Conservation (phyloP, 2,329 filamentous ascomycete species). For the Clarireedia monteithiana region DNA sequence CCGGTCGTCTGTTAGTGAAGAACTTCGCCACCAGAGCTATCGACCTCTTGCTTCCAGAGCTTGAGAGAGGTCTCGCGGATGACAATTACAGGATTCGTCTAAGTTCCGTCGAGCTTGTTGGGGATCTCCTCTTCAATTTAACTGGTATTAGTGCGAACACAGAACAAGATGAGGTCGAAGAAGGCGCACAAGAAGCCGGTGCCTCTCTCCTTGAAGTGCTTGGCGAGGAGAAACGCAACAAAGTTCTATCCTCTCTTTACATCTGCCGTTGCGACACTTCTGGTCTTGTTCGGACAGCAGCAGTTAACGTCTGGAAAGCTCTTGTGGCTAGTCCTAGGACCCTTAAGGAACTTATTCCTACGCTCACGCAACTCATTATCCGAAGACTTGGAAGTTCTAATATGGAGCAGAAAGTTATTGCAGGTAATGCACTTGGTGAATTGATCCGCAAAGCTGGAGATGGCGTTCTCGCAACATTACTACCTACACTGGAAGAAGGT, state of each 20-base stretch:
- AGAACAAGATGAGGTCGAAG: conserved; percentile 71
- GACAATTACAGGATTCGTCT: conserved; percentile 96
- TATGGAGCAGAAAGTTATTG: conserved; percentile 98
- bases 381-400: conserved; percentile 89
- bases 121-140: conserved; percentile 94
- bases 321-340: conserved; percentile 86
- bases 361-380: conserved; percentile 90
- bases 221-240: conserved; percentile 93
- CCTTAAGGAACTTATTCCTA: conserved; percentile 91
- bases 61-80: conserved; percentile 94
- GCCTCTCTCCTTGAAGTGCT: conserved; percentile 90
- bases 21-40: conserved; percentile 96
- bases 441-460: conserved; percentile 96
- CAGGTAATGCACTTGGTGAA: conserved; percentile 92
- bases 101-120: conserved; percentile 94
- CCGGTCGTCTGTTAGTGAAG: conserved; percentile 90
- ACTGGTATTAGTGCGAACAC: conserved; percentile 85
- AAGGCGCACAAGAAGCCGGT: conserved; percentile 74
- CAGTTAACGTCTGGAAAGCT: conserved; percentile 93
- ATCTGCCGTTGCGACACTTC: conserved; percentile 97
- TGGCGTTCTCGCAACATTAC: conserved; percentile 75
- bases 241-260: conserved; percentile 92
- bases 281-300: conserved; percentile 79
- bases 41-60: conserved; percentile 84
- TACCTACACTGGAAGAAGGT: conserved; percentile 89